Percentiles rank a stretch among this genome's conserved stretches.
Conservation (phyloP, 192 early-diverging fungal species). For the Backusella westeae region DNA sequence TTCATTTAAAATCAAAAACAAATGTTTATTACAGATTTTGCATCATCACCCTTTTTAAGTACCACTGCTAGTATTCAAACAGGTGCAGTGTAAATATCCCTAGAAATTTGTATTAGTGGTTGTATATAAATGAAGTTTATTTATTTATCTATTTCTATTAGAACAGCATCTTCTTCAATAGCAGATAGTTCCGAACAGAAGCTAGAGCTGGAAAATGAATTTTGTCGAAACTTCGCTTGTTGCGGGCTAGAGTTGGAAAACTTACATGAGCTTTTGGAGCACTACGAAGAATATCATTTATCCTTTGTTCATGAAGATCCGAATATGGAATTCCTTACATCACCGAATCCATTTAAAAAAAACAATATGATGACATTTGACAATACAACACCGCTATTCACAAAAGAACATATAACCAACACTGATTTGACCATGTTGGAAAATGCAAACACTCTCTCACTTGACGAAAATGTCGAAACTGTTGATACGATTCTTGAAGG, state of each 20-base stretch:
- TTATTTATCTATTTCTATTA: not conserved
- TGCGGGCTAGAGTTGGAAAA: constrained; percentile 83
- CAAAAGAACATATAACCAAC: not conserved
- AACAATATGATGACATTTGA: not conserved
- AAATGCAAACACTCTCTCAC: not conserved
- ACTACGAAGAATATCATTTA: constrained; percentile 92
- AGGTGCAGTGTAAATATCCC: not conserved
- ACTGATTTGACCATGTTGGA: constrained; percentile 2
- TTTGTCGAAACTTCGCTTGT: constrained; percentile 92
- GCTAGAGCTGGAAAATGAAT: constrained; percentile 75
- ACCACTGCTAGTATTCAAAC: not conserved
- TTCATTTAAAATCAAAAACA: not conserved
- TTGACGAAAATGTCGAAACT: not conserved
- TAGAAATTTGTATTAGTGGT: not conserved
- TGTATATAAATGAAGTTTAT: not conserved
- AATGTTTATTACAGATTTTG: constrained; percentile 8
- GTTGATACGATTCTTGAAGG: constrained; percentile 1
- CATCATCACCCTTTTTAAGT: constrained; percentile 7
- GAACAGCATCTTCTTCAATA: not conserved
- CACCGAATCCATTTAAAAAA: not conserved
- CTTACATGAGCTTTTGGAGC: constrained; percentile 90
- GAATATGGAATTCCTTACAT: not conserved
- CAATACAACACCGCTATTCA: not conserved
- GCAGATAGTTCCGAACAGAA: constrained; percentile 1
- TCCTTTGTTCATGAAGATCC: not conserved